Evolutionary conservation across 306 rosid genomes (phyloP), one percentile per base, ranked within the genome.

Genomic region (Prunus davidiana): DNA sequence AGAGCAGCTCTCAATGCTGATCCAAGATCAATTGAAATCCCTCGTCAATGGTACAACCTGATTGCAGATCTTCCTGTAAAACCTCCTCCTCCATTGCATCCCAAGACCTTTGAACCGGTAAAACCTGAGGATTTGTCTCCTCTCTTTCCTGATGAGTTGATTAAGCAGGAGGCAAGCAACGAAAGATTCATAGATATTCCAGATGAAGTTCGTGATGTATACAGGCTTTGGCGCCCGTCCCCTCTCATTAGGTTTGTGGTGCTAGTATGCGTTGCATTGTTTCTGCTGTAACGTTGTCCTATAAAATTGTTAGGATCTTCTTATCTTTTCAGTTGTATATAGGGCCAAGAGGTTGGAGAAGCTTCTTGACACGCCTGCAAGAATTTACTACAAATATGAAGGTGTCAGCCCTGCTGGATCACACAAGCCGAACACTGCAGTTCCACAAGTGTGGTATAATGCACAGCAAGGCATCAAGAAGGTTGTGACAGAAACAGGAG

Each of bases 391-490:
- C 90, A 95, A 95, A 82, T 90, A 95, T 41, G 98, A 95, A 86
- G 98, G 98, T 34, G 93, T 77, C 13, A 95, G 98, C 85, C 98
- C 97, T 0, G 97, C 97, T 1, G 98, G 98, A 12, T 95, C 98
- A 45, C 98, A 95, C 86, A 95, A 95, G 78, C 87, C 98, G 8
- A 92, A 95, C 89, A 85, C 92, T 49, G 97, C 97, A 64, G 93
- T 95, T 67, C 98, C 98, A 58, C 98, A 95, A 82, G 97, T 84
- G 57, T 95, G 93, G 89, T 95, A 95, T 78, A 95, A 95, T 85
- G 67, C 85, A 75, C 88, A 95, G 81, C 89, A 74, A 84, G 98
- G 98, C 8, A 67, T 92, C 63, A 95, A 92, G 84, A 89, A 87
- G 79, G 83, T 95, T 47, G 98, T 90, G 76, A 95, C 98, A 51